Evolutionary conservation across 768 basidiomycete species (phyloP), one percentile per base, ranked within the genome.

Genomic region (Coprinellus micaceus): DNA sequence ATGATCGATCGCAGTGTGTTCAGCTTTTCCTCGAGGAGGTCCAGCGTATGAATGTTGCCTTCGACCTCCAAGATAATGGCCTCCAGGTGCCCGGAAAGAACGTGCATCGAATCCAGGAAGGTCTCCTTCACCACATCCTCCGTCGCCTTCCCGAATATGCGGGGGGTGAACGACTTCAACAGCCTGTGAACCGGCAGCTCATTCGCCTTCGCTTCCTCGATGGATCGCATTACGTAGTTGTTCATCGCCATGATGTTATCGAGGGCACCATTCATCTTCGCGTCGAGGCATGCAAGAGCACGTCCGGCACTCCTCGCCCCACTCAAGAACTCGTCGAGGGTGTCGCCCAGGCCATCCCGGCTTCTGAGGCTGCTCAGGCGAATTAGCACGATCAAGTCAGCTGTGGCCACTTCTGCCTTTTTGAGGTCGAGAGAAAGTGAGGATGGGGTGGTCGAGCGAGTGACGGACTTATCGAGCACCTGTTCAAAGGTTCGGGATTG

Each of bases 241-340:
- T 89, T 91, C 50, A 89, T 76, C 0, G 89, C 86, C 70, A 88
- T 78, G 61, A 91, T 83, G 44, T 88, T 82, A 58, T 92, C 90
- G 1, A 91, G 85, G 0, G 88, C 82, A 30, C 88, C 86, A 36
- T 81, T 78, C n/a, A 91, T 80, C 63, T 78, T 87, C 2, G 89
- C 73, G 33, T 80, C 79, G 43, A 92, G 72, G 62, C 71, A 83
- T 62, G 84, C 82, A 54, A 92, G 65, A 29, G 82, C 81, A 28
- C 80, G 71, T 2, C 82, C 82, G 1, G 84, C 77, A 58, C 71
- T 78, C 69, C 80, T 83, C 0, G 89, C 87, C 60, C 85, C 83
- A 6, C 69, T 67, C 2, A 83, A 78, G 63, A 91, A 89, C 2
- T 73, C 76, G 13, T 58, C 59, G 60, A 91, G 70, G 17, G 73